Evolutionary conservation across 2,329 filamentous ascomycete genomes (phyloP).

Genomic region (Dactylonectria estremocensis): DNA sequence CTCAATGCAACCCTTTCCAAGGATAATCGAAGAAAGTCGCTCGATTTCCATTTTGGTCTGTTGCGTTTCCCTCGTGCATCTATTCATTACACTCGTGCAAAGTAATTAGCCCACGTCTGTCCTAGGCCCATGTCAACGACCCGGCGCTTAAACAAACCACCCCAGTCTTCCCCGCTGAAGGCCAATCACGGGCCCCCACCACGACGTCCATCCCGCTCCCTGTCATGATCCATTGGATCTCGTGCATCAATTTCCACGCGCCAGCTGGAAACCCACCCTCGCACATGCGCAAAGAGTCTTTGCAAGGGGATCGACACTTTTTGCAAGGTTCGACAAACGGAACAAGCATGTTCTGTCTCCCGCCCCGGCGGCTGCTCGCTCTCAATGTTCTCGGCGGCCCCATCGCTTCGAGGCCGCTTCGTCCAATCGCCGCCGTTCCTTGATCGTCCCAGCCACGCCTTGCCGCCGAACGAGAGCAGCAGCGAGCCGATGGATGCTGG

Average conservation of each 20-base stretch:
- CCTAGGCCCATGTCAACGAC: background rate
- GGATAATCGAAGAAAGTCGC: background rate
- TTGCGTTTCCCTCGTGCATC: constrained; percentile 14
- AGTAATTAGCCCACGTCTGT: constrained; percentile 27
- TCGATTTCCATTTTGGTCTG: constrained; percentile 3
- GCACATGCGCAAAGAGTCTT: background rate
- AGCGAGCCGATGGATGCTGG: constrained; percentile 1
- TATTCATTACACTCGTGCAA: constrained; percentile 6
- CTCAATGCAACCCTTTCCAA: constrained; percentile 16
- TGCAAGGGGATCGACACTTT: background rate
- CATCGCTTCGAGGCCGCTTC: background rate
- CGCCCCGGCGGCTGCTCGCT: constrained; percentile 20
- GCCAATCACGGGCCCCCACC: constrained; percentile 23
- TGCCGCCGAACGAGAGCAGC: constrained; percentile 21
- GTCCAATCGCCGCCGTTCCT: constrained; percentile 16
- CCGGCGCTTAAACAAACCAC: constrained; percentile 22
- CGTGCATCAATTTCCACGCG: constrained; percentile 26
- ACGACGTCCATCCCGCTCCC: constrained; percentile 13
- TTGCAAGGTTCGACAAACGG: constrained; percentile 5
- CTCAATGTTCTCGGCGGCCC: constrained; percentile 2
- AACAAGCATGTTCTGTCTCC: constrained; percentile 13
- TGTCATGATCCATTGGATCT: constrained; percentile 28
- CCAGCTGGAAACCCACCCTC: constrained; percentile 12
- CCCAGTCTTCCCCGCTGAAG: background rate
- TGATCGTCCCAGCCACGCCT: constrained; percentile 7